Conservation (phyloP, 176 grass and related monocot species). For the Bromus sterilis region DNA sequence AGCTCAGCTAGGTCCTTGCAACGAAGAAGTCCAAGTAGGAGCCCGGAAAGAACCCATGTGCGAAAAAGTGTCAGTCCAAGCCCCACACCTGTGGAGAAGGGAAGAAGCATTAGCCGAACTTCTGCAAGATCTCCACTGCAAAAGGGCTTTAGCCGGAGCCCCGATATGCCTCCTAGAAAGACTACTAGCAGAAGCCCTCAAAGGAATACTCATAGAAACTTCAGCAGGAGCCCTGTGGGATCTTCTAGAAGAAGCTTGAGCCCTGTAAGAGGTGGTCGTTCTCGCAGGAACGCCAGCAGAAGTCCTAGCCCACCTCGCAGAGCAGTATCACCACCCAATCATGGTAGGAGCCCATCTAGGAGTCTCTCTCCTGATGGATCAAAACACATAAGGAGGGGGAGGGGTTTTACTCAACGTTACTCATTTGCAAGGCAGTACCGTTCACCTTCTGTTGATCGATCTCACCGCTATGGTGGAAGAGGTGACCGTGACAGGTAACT, state of each 20-base stretch:
- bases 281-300: conserved; percentile 62
- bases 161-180: conserved; percentile 36
- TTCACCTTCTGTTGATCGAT: conserved; percentile 76
- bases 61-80: conserved; percentile 44
- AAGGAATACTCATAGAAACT: conserved; percentile 39
- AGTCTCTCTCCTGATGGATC: conserved; percentile 82
- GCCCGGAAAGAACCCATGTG: conserved; percentile 34
- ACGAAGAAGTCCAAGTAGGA: conserved; percentile 49
- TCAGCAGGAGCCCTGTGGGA: conserved; percentile 66
- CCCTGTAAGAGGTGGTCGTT: conserved; percentile 52
- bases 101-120: conserved; percentile 46
- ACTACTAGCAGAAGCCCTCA: conserved; percentile 54
- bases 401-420: conserved; percentile 87
- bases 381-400: conserved; percentile 76
- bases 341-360: conserved; percentile 82
- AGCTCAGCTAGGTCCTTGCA: conserved; percentile 51
- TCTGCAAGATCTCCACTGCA: conserved; percentile 34
- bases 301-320: conserved; percentile 56
- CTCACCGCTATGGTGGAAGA: conserved; percentile 71
- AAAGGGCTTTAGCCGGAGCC: conserved; percentile 46
- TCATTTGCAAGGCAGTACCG: conserved; percentile 95
- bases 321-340: conserved; percentile 52
- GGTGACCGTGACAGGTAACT: conserved; percentile 67
- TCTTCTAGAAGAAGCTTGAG: conserved; percentile 58
- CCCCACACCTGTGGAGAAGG: conserved; percentile 32